phyloP scores from a whole-genome alignment of 2,329 filamentous ascomycete species.

The Xenosphaeropsis pyriputrescens region DNA sequence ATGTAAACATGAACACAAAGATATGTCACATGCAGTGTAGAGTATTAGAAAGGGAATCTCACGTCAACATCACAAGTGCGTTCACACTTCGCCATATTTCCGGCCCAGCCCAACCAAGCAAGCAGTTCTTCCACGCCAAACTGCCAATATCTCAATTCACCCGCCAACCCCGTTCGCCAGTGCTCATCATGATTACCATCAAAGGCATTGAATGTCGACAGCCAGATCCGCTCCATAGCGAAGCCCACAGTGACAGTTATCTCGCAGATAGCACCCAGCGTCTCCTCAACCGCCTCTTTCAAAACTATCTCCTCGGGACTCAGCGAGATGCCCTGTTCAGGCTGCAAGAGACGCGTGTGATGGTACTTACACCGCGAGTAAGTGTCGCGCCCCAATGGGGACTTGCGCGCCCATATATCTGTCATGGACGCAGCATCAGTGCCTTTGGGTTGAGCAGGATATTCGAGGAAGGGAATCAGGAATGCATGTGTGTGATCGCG shows the following conservation, averaged over 20 bases:
- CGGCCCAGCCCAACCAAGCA: conserved; percentile 35
- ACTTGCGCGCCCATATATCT: conserved; percentile 16
- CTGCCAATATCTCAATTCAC: conserved; percentile 15
- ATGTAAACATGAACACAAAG: background rate
- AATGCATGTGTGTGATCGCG: conserved; percentile 26
- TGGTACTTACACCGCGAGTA: conserved; percentile 26
- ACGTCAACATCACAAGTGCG: conserved; percentile 24
- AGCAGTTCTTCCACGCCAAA: conserved; percentile 22
- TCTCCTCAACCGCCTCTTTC: conserved; percentile 24
- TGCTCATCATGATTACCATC: background rate
- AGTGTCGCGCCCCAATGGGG: conserved; percentile 20
- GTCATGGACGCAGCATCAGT: conserved; percentile 1
- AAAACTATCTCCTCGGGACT: conserved; percentile 21
- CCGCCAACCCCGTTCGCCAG: conserved; percentile 13
- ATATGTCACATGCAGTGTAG: no score
- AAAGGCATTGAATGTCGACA: conserved; percentile 13
- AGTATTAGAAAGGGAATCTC: background rate
- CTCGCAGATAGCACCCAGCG: conserved; percentile 23
- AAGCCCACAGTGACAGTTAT: conserved; percentile 27
- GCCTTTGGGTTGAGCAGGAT: conserved; percentile 17
- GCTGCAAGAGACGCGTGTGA: conserved; percentile 21
- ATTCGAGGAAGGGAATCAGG: conserved; percentile 28
- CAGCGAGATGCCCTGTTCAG: conserved; percentile 13
- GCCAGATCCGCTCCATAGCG: conserved; percentile 24
- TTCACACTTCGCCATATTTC: conserved; percentile 26